A percentile compares a stretch with the other conserved stretches of the same genome.
These are phyloP conservation scores for Cystoisospora suis DNA, from an alignment of 169 alveolate genomes.

Conservation along the genomic window DNA sequence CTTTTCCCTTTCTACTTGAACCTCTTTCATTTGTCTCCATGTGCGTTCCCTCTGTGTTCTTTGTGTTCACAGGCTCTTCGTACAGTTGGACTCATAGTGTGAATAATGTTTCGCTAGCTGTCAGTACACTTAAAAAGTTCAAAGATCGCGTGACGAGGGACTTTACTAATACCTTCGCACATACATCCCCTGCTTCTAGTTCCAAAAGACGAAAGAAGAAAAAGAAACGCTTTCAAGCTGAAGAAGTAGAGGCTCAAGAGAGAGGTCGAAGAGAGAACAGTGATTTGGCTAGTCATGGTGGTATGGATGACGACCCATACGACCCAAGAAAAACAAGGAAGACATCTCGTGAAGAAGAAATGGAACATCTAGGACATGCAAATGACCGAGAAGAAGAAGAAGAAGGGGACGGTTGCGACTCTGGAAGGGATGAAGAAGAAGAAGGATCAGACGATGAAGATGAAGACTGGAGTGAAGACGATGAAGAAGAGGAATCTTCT, in stretches of 20 bases:
- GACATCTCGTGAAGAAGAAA: too few relatives aligned
- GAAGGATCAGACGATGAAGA: not conserved
- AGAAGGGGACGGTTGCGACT: not conserved
- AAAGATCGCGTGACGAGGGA: slow-evolving; percentile 21
- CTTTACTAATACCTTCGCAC: slow-evolving; percentile 5
- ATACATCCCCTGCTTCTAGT: not conserved
- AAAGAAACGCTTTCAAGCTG: too few relatives aligned
- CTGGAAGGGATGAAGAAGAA: not conserved
- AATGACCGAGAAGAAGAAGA: not conserved
- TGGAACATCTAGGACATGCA: not conserved
- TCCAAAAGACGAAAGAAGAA: not conserved
- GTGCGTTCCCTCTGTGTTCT: too few relatives aligned
- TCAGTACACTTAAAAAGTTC: slow-evolving; percentile 8
- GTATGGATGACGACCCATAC: too few relatives aligned
- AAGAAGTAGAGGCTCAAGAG: too few relatives aligned
- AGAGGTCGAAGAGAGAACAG: too few relatives aligned
- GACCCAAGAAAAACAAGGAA: too few relatives aligned
- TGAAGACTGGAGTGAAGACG: not conserved
- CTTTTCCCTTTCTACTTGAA: too few relatives aligned
- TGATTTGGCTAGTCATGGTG: too few relatives aligned
- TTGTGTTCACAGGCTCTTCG: slow-evolving; percentile 6
- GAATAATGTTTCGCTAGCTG: slow-evolving; percentile 7
- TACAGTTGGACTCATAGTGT: slow-evolving; percentile 41
- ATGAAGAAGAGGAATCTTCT: not conserved
- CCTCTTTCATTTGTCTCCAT: too few relatives aligned